Evolutionary conservation across 192 early-diverging fungal genomes (phyloP).

Genomic region (Geranomyces variabilis): DNA sequence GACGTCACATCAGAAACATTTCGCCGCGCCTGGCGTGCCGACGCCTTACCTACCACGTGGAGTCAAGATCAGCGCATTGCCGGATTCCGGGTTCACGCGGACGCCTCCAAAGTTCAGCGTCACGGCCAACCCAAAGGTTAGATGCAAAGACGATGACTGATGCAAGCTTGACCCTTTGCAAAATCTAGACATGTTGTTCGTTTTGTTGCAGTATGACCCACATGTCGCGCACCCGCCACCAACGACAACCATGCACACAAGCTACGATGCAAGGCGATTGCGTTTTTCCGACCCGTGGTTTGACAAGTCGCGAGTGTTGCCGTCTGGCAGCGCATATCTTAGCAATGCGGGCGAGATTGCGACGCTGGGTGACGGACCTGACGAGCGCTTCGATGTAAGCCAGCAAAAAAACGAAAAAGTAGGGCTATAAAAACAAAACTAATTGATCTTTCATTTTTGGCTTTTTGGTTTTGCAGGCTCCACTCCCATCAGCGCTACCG

Average conservation of each 20-base stretch:
- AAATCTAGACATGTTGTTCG: too few relatives aligned
- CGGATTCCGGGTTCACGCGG: slow-evolving; percentile 46
- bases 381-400: slow-evolving; percentile 41
- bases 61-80: slow-evolving; percentile 33
- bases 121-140: slow-evolving; percentile 32
- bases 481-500: neutral
- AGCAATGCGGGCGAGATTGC: slow-evolving; percentile 42
- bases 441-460: too few relatives aligned
- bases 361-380: slow-evolving; percentile 27
- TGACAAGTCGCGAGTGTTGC: slow-evolving; percentile 34
- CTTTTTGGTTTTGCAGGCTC: too few relatives aligned
- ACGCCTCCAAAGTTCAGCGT: slow-evolving; percentile 44
- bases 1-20: slow-evolving; percentile 36
- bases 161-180: too few relatives aligned
- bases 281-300: slow-evolving; percentile 33
- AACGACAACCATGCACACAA: slow-evolving; percentile 20
- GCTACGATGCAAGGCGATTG: slow-evolving; percentile 34
- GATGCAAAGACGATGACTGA: too few relatives aligned
- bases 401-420: neutral
- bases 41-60: slow-evolving; percentile 12
- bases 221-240: too few relatives aligned
- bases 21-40: slow-evolving; percentile 6
- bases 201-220: too few relatives aligned
- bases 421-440: too few relatives aligned
- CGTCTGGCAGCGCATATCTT: slow-evolving; percentile 42